These are phyloP conservation scores for Glarea lozoyensis DNA, from an alignment of 495 filamentous ascomycete genomes.

Conservation along the genomic window DNA sequence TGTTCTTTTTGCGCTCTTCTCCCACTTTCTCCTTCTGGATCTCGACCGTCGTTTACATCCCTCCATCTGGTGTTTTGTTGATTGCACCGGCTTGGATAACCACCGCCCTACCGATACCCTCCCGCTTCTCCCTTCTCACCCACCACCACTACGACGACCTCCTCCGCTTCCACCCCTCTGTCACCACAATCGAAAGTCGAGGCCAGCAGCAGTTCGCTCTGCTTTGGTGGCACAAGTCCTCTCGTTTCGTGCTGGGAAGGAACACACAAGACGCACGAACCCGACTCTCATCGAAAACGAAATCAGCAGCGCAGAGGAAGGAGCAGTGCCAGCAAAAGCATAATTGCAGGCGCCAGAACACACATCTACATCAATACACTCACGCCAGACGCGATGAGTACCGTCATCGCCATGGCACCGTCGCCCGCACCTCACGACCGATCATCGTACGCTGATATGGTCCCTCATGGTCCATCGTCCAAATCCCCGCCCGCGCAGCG, in stretches of 20 bases:
- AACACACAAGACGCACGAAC: slow-evolving; percentile 19
- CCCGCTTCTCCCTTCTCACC: slow-evolving; percentile 1
- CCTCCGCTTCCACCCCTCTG: background rate
- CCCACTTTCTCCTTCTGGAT: slow-evolving; percentile 8
- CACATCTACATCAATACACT: background rate
- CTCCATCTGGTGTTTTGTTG: slow-evolving; percentile 9
- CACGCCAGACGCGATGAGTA: slow-evolving; percentile 39
- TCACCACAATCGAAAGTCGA: slow-evolving; percentile 11
- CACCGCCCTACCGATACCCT: too few relatives aligned
- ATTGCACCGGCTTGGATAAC: too few relatives aligned
- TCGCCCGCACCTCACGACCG: slow-evolving; percentile 51
- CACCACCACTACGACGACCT: background rate
- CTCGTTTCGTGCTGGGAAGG: slow-evolving; percentile 15
- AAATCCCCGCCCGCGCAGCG: slow-evolving; percentile 30
- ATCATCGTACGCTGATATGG: slow-evolving; percentile 32
- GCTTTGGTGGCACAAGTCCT: slow-evolving; percentile 17
- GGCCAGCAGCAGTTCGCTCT: slow-evolving; percentile 18
- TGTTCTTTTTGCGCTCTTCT: slow-evolving; percentile 5
- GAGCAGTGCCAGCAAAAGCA: slow-evolving; percentile 5
- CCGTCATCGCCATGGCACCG: slow-evolving; percentile 50
- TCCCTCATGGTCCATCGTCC: slow-evolving; percentile 30
- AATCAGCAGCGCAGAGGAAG: background rate
- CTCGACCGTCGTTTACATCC: slow-evolving; percentile 16
- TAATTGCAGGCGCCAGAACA: slow-evolving; percentile 2
- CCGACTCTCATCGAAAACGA: slow-evolving; percentile 8